phyloP scores from a whole-genome alignment of 129 eudicot species.

The carrot (Daucus carota) region DH1_v3.0 NC_030389.2:29900001-29900500 shows the following conservation, averaged over 20 bases:
- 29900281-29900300: no score
- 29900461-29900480: conserved; percentile 25
- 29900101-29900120: no score
- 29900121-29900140: no score
- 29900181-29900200: background rate
- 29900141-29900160: background rate
- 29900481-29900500: conserved; percentile 16
- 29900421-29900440: background rate
- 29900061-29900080: no score
- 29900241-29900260: background rate
- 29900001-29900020: no score
- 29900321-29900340: background rate
- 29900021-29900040: no score
- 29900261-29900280: background rate
- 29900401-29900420: background rate
- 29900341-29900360: background rate
- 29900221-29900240: background rate
- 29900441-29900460: background rate
- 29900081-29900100: no score
- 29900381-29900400: background rate
- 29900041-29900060: no score
- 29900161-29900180: background rate
- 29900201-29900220: background rate
- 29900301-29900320: background rate
- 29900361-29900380: background rate